A percentile compares a stretch with the other conserved stretches of the same genome.
Evolutionary conservation across 75 land plant species (phyloP).

Genomic region (Azolla pinnata): DNA sequence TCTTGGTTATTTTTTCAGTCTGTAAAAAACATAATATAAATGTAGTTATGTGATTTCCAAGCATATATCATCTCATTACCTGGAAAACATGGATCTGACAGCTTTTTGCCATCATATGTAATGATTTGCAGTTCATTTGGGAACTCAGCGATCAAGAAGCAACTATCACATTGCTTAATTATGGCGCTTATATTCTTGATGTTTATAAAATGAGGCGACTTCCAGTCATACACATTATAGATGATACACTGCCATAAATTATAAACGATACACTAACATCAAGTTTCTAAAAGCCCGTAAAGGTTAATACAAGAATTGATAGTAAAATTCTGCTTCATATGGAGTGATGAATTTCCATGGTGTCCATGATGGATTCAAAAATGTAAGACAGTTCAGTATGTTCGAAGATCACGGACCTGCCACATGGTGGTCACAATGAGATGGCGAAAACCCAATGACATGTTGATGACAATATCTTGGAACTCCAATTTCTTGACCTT

Average conservation of each 20-base stretch:
- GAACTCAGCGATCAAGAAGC: slow-evolving; percentile 23
- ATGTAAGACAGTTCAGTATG: neutral
- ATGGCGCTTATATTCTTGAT: slow-evolving; percentile 19
- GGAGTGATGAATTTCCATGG: neutral
- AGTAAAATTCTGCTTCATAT: neutral
- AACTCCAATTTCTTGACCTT: slow-evolving; percentile 15
- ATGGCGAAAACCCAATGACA: slow-evolving; percentile 21
- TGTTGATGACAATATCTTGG: slow-evolving; percentile 26
- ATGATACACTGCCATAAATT: slow-evolving; percentile 19
- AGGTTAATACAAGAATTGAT: neutral
- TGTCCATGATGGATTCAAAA: neutral
- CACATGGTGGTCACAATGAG: slow-evolving; percentile 23
- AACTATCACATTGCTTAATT: slow-evolving; percentile 22
- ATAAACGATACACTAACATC: neutral
- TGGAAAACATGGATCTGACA: too few species aligned
- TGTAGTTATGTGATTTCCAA: too few species aligned
- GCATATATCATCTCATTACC: too few species aligned
- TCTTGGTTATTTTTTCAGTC: too few species aligned
- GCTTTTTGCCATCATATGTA: too few species aligned
- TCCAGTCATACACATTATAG: slow-evolving; percentile 23
- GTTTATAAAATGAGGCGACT: slow-evolving; percentile 18
- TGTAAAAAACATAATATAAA: too few species aligned
- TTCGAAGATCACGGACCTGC: slow-evolving; percentile 14
- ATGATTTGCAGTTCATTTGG: too few species aligned
- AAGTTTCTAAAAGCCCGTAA: neutral